Evolutionary conservation across 768 basidiomycete genomes (phyloP).

Genomic region (Hericium alpestre): DNA sequence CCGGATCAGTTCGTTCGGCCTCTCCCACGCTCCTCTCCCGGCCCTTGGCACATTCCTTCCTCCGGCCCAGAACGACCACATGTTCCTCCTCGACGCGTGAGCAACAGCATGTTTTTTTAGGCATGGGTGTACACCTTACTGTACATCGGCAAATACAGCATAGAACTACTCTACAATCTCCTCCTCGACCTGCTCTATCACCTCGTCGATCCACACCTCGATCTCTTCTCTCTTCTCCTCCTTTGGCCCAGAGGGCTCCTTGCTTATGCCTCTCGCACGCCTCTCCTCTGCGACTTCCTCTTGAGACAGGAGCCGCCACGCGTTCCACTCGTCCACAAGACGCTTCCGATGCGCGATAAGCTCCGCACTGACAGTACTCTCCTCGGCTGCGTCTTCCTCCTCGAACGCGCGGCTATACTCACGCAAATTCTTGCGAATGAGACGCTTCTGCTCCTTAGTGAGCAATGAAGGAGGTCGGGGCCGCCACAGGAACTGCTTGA

Average conservation of each 20-base stretch:
- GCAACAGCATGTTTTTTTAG: background rate
- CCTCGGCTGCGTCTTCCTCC: slow-evolving; percentile 93
- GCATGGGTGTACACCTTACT: background rate
- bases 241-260: slow-evolving; percentile 23
- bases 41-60: background rate
- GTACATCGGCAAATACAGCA: background rate
- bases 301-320: slow-evolving; percentile 74
- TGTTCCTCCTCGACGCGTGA: background rate
- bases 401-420: slow-evolving; percentile 90
- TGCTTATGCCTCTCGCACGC: slow-evolving; percentile 26
- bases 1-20: slow-evolving; percentile 2
- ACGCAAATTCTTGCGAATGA: slow-evolving; percentile 77
- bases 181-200: slow-evolving; percentile 88
- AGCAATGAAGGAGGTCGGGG: slow-evolving; percentile 87
- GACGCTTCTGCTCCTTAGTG: slow-evolving; percentile 77
- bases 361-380: slow-evolving; percentile 90
- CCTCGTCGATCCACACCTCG: slow-evolving; percentile 89
- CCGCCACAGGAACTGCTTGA: slow-evolving; percentile 99
- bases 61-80: background rate
- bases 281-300: slow-evolving; percentile 53
- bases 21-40: background rate
- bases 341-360: slow-evolving; percentile 82
- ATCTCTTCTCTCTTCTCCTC: slow-evolving; percentile 75
- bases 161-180: slow-evolving; percentile 42
- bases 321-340: slow-evolving; percentile 97